These are phyloP conservation scores for Fraxinus xanthoxyloides DNA, from an alignment of 305 asterid species.

Conservation along the genomic window DNA sequence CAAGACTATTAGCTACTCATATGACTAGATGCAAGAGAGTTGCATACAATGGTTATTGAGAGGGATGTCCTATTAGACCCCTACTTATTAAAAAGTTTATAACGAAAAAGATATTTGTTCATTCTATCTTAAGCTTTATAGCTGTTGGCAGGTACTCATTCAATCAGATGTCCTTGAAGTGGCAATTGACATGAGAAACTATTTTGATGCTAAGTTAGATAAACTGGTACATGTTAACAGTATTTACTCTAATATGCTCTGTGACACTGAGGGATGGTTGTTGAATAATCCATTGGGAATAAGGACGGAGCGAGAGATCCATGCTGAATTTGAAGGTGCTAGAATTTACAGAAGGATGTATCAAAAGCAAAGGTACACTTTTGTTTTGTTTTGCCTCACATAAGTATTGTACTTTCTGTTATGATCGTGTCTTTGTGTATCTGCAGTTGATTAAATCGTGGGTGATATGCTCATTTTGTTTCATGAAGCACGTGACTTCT, in stretches of 20 bases:
- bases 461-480: background rate
- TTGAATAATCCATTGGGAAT: conserved; percentile 80
- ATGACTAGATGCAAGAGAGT: background rate
- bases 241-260: conserved; percentile 35
- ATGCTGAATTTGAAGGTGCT: conserved; percentile 86
- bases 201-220: conserved; percentile 58
- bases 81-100: background rate
- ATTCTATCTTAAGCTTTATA: background rate
- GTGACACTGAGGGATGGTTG: conserved; percentile 78
- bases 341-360: conserved; percentile 78
- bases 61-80: background rate
- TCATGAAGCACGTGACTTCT: background rate
- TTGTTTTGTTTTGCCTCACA: background rate
- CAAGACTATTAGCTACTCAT: background rate
- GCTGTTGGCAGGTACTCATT: conserved; percentile 58
- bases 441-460: conserved; percentile 13
- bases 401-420: background rate
- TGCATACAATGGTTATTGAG: background rate
- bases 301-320: conserved; percentile 87
- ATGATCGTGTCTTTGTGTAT: background rate
- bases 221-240: conserved; percentile 56
- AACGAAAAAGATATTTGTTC: background rate
- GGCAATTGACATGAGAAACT: conserved; percentile 76
- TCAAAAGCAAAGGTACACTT: conserved; percentile 40
- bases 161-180: conserved; percentile 85